Evolutionary conservation across 345 rosid species (phyloP), one percentile per base, ranked within the genome.

Genomic region (Populus euphratica): DNA sequence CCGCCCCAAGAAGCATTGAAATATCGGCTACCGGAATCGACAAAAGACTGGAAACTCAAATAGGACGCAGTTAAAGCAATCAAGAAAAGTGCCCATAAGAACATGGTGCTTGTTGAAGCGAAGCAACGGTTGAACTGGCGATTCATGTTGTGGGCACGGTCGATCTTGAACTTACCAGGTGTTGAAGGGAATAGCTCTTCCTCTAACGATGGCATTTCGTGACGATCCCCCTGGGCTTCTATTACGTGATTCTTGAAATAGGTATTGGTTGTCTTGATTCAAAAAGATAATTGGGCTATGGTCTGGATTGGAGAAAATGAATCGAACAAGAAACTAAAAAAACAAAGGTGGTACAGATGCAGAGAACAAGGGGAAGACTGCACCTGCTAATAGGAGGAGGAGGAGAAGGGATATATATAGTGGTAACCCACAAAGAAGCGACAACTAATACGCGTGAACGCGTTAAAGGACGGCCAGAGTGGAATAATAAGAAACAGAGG

Each of bases 41-140:
- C 90, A 65, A 94, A 90, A 73, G 93, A 85, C 80, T 89, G 94
- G 63, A 94, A 87, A 72, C 94, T 89, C 73, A 94, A 78, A 78
- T 94, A 94, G 49, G 97, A 92, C 31, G 97, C 98, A 77, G 98
- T 90, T 16, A 92, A 79, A n/a, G 97, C 98, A 52, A 92, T 86
- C 77, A 94, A 84, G 83, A 94, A 92, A 49, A 94, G 88, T 8
- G 96, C 98, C 97, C 97, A 94, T 20, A 94, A 76, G 83, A 92
- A 94, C 96, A 91, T 89, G 63, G 97, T 91, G 86, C 91, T 87
- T 12, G 97, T 92, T 0, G 98, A 94, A 2, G 96, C 83, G 79
- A 94, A 91, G 74, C 94, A 92, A 1, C 98, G 92, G 79, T 91
- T 87, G 77, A 94, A 86, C 62, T 91, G 98, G 1, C 98, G 92